Conservation (phyloP, 805 yeast genomes). For the Yarrowia yakushimensis region DNA sequence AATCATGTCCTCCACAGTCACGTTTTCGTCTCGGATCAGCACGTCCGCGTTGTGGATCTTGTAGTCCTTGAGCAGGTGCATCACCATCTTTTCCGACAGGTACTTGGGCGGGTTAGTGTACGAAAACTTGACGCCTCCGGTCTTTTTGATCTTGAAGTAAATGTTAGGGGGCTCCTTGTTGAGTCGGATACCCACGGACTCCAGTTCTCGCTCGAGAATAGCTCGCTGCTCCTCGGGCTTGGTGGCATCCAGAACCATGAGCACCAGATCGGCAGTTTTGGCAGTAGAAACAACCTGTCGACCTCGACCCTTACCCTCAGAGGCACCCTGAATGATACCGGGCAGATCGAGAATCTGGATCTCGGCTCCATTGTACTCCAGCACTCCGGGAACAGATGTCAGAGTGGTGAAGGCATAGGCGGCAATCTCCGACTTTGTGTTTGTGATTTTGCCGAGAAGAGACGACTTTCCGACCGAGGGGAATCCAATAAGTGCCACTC, state of each 20-base stretch:
- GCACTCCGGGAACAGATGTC: slow-evolving; percentile 94
- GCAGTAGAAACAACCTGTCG: slow-evolving; percentile 96
- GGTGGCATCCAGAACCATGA: slow-evolving; percentile 95
- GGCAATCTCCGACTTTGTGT: slow-evolving; percentile 92
- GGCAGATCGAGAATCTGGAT: slow-evolving; percentile 97
- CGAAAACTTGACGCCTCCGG: slow-evolving; percentile 89
- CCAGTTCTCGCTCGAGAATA: slow-evolving; percentile 83
- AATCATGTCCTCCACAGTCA: slow-evolving; percentile 88
- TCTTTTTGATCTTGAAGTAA: slow-evolving; percentile 68
- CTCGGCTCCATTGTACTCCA: slow-evolving; percentile 94
- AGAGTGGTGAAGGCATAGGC: slow-evolving; percentile 93
- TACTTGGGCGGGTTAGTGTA: slow-evolving; percentile 77
- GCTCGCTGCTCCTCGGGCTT: slow-evolving; percentile 86
- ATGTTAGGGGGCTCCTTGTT: slow-evolving; percentile 81
- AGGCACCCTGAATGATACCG: slow-evolving; percentile 94
- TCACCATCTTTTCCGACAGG: slow-evolving; percentile 75
- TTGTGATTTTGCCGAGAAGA: slow-evolving; percentile 80
- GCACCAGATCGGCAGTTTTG: slow-evolving; percentile 84
- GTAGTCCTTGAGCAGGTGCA: slow-evolving; percentile 76
- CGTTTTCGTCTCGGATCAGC: slow-evolving; percentile 79
- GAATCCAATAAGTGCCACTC: slow-evolving; percentile 92
- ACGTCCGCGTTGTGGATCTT: slow-evolving; percentile 93
- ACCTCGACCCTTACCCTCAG: slow-evolving; percentile 97
- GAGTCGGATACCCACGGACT: slow-evolving; percentile 87
- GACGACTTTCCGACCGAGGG: slow-evolving; percentile 98